These are phyloP conservation scores for Musa schizocarpa DNA, from an alignment of 176 grass and related monocot species.

Conservation along the genomic window DNA sequence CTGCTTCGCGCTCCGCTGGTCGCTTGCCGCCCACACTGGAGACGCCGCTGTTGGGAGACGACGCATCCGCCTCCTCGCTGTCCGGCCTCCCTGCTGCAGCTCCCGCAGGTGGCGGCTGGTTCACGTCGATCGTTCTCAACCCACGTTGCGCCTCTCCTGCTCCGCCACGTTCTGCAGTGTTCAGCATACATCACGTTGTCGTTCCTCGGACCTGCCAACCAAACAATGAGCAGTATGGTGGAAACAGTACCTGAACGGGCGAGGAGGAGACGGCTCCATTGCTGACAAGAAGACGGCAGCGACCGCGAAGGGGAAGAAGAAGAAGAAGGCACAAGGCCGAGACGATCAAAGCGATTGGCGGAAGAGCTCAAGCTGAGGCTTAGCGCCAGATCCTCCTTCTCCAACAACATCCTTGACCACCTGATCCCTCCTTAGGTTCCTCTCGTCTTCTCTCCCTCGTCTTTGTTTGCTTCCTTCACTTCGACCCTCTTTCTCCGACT, in stretches of 20 bases:
- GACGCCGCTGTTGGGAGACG: slow-evolving; percentile 75
- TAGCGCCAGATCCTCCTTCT: slow-evolving; percentile 47
- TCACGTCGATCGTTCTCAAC: slow-evolving; percentile 52
- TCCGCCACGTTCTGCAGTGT: not conserved
- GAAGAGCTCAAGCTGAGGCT: slow-evolving; percentile 45
- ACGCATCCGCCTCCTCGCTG: slow-evolving; percentile 27
- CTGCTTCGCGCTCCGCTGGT: not conserved
- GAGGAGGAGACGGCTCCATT: slow-evolving; percentile 28
- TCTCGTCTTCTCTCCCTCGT: not conserved
- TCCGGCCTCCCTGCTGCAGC: not conserved
- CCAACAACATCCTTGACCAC: slow-evolving; percentile 12
- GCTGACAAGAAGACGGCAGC: slow-evolving; percentile 6
- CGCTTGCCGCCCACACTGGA: slow-evolving; percentile 55
- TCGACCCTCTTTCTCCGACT: too few relatives aligned
- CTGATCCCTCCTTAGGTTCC: not conserved
- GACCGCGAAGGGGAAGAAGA: not conserved
- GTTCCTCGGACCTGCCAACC: not conserved
- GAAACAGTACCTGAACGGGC: slow-evolving; percentile 15
- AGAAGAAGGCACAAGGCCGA: not conserved
- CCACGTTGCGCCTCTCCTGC: not conserved
- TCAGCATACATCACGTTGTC: not conserved
- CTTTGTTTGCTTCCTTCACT: too few relatives aligned
- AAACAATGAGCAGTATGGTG: not conserved
- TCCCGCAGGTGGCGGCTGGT: slow-evolving; percentile 33
- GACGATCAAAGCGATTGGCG: not conserved